A percentile compares a stretch with the other conserved stretches of the same genome.
Conservation (phyloP, 163 green algal species). For the Scenedesmus sp. region DNA sequence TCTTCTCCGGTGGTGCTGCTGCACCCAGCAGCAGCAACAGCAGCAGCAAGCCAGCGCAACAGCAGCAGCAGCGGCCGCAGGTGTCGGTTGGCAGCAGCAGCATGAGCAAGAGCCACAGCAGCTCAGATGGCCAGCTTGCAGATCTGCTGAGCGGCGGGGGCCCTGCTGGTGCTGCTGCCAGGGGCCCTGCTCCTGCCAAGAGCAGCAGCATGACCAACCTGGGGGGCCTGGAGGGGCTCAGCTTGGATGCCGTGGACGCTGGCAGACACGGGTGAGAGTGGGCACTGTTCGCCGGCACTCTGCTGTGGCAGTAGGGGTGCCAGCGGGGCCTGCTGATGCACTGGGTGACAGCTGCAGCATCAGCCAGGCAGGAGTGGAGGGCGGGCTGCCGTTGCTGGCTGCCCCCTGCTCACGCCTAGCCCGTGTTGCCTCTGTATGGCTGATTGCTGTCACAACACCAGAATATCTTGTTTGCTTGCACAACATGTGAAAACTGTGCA, state of each 20-base stretch:
- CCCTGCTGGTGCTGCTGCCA: slow-evolving; percentile 3
- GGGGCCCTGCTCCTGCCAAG: slow-evolving; percentile 15
- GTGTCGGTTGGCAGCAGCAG: slow-evolving; percentile 3
- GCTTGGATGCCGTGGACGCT: slow-evolving; percentile 34
- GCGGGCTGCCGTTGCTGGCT: no score
- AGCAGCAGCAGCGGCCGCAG: slow-evolving; percentile 30
- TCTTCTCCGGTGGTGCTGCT: slow-evolving; percentile 52
- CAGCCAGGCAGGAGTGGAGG: no score
- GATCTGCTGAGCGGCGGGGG: slow-evolving; percentile 40
- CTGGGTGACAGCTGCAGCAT: no score
- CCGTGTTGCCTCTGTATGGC: no score
- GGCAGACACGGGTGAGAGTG: slow-evolving; percentile 35
- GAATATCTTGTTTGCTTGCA: no score
- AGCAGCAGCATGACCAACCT: slow-evolving; percentile 49
- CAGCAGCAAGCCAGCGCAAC: slow-evolving; percentile 13
- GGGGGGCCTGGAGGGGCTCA: slow-evolving; percentile 39
- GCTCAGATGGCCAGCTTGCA: slow-evolving; percentile 47
- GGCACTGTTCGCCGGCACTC: no score
- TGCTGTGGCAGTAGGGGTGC: neutral
- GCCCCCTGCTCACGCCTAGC: no score
- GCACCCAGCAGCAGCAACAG: slow-evolving; percentile 31
- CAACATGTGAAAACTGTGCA: no score
- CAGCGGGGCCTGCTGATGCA: neutral
- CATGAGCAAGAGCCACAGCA: slow-evolving; percentile 10
- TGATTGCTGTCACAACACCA: no score